Evolutionary conservation across 1,284 basidiomycete genomes (phyloP).

Genomic region (Volvariella volvacea): DNA sequence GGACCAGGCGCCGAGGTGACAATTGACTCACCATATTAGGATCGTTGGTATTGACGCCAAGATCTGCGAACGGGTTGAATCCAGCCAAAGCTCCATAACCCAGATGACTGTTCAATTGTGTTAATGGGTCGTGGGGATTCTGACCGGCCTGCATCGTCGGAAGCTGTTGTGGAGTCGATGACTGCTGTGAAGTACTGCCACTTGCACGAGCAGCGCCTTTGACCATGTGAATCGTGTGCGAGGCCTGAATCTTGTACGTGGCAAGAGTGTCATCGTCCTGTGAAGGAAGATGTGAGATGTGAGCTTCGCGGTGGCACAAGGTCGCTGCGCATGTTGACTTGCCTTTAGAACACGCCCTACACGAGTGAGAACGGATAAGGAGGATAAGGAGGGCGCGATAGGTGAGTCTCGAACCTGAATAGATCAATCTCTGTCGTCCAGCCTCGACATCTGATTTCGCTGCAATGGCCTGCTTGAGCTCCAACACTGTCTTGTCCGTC

Average conservation of each 20-base stretch:
- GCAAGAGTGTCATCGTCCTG: slow-evolving; percentile 82
- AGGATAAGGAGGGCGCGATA: too few species aligned
- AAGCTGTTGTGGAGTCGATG: slow-evolving; percentile 39
- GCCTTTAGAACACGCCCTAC: slow-evolving; percentile 71
- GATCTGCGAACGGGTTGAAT: slow-evolving; percentile 82
- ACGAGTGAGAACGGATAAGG: neutral
- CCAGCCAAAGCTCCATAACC: slow-evolving; percentile 72
- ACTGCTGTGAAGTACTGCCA: slow-evolving; percentile 13
- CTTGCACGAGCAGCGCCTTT: slow-evolving; percentile 69
- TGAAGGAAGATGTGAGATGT: slow-evolving; percentile 8
- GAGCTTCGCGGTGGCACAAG: neutral
- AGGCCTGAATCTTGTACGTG: slow-evolving; percentile 82
- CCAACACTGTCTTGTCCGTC: slow-evolving; percentile 72
- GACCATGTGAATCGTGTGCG: slow-evolving; percentile 91
- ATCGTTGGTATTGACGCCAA: slow-evolving; percentile 82
- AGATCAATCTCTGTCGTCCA: slow-evolving; percentile 80
- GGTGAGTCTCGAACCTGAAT: slow-evolving; percentile 56
- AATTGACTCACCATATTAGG: slow-evolving; percentile 73
- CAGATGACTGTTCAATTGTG: slow-evolving; percentile 63
- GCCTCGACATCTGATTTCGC: slow-evolving; percentile 80
- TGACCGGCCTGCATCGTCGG: slow-evolving; percentile 81
- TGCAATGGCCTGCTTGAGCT: slow-evolving; percentile 83
- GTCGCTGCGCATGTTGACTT: slow-evolving; percentile 9
- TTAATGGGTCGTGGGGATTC: slow-evolving; percentile 74
- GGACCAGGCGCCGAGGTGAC: neutral